These are phyloP conservation scores for Ascosphaera aggregata DNA, from an alignment of 2,329 filamentous ascomycete species.

Conservation along the genomic window DNA sequence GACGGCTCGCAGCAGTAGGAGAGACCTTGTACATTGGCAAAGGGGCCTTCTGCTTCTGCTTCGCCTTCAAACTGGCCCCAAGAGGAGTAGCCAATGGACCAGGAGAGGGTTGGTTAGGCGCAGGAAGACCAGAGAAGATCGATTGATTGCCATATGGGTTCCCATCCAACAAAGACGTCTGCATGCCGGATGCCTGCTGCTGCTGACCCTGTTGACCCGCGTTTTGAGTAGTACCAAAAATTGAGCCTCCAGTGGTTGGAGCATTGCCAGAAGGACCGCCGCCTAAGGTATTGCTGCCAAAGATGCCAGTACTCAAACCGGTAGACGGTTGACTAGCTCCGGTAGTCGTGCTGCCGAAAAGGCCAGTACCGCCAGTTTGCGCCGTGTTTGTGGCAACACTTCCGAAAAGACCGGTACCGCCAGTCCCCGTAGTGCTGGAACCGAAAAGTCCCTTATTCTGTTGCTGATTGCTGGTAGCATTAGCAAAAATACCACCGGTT, in stretches of 20 bases:
- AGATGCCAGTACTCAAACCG: constrained; percentile 16
- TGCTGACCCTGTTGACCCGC: constrained; percentile 26
- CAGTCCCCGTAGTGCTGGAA: background rate
- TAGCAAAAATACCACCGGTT: constrained; percentile 6
- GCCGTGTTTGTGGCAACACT: background rate
- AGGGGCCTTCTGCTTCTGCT: constrained; percentile 45
- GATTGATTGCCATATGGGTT: constrained; percentile 78
- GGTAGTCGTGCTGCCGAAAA: constrained; percentile 29
- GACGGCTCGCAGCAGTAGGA: constrained; percentile 53
- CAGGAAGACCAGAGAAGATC: constrained; percentile 50
- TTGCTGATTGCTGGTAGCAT: constrained; percentile 21
- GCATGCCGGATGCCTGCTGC: constrained; percentile 28
- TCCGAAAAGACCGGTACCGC: background rate
- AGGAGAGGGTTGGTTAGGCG: constrained; percentile 42
- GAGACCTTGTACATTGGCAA: constrained; percentile 75
- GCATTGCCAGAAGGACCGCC: background rate
- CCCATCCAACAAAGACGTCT: constrained; percentile 58
- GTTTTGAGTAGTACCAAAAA: background rate
- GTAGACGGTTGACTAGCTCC: constrained; percentile 13
- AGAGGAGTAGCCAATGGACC: constrained; percentile 84
- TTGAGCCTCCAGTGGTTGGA: constrained; percentile 1
- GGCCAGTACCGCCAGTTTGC: constrained; percentile 24
- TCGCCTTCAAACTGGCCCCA: constrained; percentile 45
- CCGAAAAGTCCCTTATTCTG: constrained; percentile 23
- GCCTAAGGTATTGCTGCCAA: constrained; percentile 27